Conservation (phyloP, 352 stramenopile genomes). For the Pythium utonaiense region DNA sequence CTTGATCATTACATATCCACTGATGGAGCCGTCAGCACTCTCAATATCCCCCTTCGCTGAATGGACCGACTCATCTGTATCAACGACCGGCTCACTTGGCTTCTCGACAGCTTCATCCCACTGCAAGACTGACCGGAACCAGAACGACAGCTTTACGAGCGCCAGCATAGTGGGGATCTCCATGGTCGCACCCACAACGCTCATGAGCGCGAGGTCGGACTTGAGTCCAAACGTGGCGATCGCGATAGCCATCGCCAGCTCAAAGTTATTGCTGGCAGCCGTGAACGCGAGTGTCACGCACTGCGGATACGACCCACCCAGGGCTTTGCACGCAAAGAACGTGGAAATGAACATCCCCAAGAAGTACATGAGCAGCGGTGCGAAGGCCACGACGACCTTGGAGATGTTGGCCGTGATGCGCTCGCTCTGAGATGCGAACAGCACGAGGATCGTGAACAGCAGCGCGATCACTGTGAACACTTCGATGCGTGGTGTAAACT, state of each 20-base stretch:
- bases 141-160: slow-evolving; percentile 47
- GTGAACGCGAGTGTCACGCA: slow-evolving; percentile 59
- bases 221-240: slow-evolving; percentile 65
- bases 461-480: slow-evolving; percentile 45
- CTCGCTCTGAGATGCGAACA: slow-evolving; percentile 68
- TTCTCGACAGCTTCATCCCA: neutral
- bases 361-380: slow-evolving; percentile 67
- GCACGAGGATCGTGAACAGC: slow-evolving; percentile 64
- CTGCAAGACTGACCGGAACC: slow-evolving; percentile 18
- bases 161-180: slow-evolving; percentile 73
- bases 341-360: slow-evolving; percentile 44
- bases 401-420: slow-evolving; percentile 45
- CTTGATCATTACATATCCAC: neutral
- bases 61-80: slow-evolving; percentile 2
- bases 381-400: slow-evolving; percentile 49
- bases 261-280: slow-evolving; percentile 81
- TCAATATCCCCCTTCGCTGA: neutral
- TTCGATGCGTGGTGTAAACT: slow-evolving; percentile 43
- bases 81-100: neutral
- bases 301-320: slow-evolving; percentile 40
- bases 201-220: slow-evolving; percentile 67
- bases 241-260: slow-evolving; percentile 64
- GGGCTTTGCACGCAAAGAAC: slow-evolving; percentile 35
- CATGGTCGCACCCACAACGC: slow-evolving; percentile 61
- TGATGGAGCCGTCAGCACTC: neutral